Conservation (phyloP, 139 green algal species). For the Picochlorum sp. region DNA sequence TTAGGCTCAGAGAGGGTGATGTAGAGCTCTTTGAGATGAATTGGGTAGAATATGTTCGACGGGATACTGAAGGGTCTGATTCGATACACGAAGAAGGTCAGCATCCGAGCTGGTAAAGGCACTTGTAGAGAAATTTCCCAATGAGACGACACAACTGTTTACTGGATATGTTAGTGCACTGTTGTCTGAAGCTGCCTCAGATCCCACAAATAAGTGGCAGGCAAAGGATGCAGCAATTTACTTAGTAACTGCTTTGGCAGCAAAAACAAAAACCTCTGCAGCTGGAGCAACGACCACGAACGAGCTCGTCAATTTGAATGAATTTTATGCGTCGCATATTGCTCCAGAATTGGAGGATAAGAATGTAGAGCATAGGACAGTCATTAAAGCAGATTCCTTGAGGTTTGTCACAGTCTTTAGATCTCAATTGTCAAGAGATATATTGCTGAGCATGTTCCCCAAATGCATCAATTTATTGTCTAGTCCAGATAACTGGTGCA, state of each 20-base stretch:
- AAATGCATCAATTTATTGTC: conserved; percentile 40
- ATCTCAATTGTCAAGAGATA: conserved; percentile 62
- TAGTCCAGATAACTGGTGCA: conserved; percentile 82
- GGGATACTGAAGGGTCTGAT: conserved; percentile 93
- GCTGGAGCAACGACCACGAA: conserved; percentile 82
- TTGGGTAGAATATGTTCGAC: conserved; percentile 87
- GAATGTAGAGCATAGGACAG: conserved; percentile 49
- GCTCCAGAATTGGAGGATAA: conserved; percentile 65
- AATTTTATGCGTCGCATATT: conserved; percentile 58
- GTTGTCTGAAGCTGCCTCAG: conserved; percentile 59
- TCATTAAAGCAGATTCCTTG: conserved; percentile 92
- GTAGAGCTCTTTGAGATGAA: conserved; percentile 95
- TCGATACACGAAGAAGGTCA: conserved; percentile 83
- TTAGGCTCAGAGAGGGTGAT: conserved; percentile 52
- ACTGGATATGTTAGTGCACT: conserved; percentile 63
- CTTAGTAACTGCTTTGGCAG: conserved; percentile 86
- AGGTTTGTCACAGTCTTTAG: conserved; percentile 95
- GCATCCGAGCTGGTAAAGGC: conserved; percentile 86
- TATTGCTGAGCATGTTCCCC: conserved; percentile 54
- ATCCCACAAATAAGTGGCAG: conserved; percentile 61
- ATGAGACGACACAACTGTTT: conserved; percentile 72
- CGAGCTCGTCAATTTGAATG: conserved; percentile 78
- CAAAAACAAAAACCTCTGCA: conserved; percentile 69
- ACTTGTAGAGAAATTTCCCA: conserved; percentile 71
- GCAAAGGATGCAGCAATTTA: conserved; percentile 95